Conservation (phyloP, 257 asterid species). For the Thymus mandschuricus region DNA sequence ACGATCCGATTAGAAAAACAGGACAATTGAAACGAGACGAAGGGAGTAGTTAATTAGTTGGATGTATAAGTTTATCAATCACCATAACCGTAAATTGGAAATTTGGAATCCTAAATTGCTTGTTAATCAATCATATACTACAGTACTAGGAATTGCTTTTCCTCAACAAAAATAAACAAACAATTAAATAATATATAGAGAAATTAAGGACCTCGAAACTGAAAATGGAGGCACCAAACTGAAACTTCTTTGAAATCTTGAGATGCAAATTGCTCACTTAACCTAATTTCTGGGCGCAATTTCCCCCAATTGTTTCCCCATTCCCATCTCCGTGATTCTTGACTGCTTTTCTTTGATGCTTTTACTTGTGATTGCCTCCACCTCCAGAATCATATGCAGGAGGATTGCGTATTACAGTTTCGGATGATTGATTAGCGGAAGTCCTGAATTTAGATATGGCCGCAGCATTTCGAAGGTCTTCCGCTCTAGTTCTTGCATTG, state of each 20-base stretch:
- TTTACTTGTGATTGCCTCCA: slow-evolving; percentile 24
- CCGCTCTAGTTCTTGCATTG: slow-evolving; percentile 32
- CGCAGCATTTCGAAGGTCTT: slow-evolving; percentile 33
- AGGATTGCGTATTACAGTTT: background rate
- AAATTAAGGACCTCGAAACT: background rate
- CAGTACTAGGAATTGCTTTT: too few species aligned
- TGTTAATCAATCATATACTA: too few species aligned
- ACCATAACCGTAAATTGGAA: too few species aligned
- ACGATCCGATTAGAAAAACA: too few species aligned
- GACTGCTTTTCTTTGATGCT: slow-evolving; percentile 25
- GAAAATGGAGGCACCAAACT: background rate
- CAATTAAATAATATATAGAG: too few species aligned
- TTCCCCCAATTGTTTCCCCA: slow-evolving; percentile 6
- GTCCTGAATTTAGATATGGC: slow-evolving; percentile 40
- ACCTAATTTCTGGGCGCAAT: background rate
- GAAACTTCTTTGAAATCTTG: background rate
- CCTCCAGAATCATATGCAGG: slow-evolving; percentile 20
- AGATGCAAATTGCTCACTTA: slow-evolving; percentile 8
- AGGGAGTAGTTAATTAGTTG: too few species aligned
- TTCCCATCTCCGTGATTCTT: slow-evolving; percentile 12
- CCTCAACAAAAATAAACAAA: too few species aligned
- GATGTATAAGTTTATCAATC: too few species aligned
- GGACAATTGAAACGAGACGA: too few species aligned
- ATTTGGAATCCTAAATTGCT: too few species aligned
- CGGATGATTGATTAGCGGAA: slow-evolving; percentile 9